These are phyloP conservation scores for Umbelopsis vinacea DNA, from an alignment of 192 early-diverging fungal genomes.

Conservation along the genomic window DNA sequence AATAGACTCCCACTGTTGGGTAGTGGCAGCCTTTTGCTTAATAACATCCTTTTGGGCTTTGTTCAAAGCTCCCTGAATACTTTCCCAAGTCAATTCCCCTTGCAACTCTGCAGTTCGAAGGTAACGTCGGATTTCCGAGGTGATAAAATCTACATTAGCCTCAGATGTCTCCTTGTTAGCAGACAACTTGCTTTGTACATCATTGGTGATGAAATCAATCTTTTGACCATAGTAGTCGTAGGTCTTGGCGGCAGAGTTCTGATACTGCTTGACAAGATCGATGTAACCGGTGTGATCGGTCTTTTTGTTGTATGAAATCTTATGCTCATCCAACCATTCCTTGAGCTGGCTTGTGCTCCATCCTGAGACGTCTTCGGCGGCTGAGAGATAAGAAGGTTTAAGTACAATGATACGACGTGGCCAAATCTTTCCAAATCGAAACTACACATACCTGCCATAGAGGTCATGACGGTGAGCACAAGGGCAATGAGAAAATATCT, in stretches of 20 bases:
- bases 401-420: neutral
- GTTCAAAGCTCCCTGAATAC: constrained; percentile 31
- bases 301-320: constrained; percentile 36
- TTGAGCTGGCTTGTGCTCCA: constrained; percentile 36
- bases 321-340: constrained; percentile 35
- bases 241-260: constrained; percentile 22
- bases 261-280: constrained; percentile 35
- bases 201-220: constrained; percentile 25
- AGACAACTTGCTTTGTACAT: constrained; percentile 28
- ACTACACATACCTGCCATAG: neutral
- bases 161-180: constrained; percentile 24
- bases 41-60: constrained; percentile 18
- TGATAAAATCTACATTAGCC: constrained; percentile 15
- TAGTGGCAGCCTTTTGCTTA: constrained; percentile 33
- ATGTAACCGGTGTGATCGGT: constrained; percentile 1
- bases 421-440: neutral
- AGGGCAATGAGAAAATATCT: constrained; percentile 2
- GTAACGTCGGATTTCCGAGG: constrained; percentile 21
- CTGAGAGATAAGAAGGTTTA: neutral
- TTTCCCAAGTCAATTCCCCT: constrained; percentile 28
- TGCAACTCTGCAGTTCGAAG: constrained; percentile 28
- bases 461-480: neutral
- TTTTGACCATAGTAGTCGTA: constrained; percentile 25
- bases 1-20: constrained; percentile 34
- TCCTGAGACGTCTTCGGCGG: constrained; percentile 21